Base-by-base conservation (phyloP, 1,284 basidiomycete genomes). In the Cryptococcus jaspeensis region DNA sequence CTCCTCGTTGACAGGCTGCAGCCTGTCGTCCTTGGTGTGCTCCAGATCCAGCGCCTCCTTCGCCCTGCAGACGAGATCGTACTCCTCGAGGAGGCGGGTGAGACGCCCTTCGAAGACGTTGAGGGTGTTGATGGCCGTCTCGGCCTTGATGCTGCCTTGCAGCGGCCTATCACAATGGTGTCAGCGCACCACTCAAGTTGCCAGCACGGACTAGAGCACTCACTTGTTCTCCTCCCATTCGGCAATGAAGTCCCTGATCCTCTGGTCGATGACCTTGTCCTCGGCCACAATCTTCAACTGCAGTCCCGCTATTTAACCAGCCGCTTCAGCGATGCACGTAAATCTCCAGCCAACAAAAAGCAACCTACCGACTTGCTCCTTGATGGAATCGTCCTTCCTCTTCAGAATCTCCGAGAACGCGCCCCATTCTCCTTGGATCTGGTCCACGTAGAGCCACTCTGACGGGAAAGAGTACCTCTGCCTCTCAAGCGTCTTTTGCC, bases 221-320 rank as follows among this genome's bases (percentile, higher is more conserved):
- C 37, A 72, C 69, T 78, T 78, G 68, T 66, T 73, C 5, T 60
- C 38, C 76, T 98, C 93, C 96, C 96, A 99, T 72, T 98, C 96
- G 55, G 83, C 79, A 43, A 96, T 82, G 58, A 95, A 84, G 70
- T 94, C 89, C 71, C 85, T 87, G 70, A 95, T 92, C 80, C 89
- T 92, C 76, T 92, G 90, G 80, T 94, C 90, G 2, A 97, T 85
- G 55, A 97, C 93, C 81, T 95, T 96, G 81, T 98, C 96, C 75
- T 99, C 93, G 2, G 95, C 94, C n/a, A 95, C 90, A 73, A 99
- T 96, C 83, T 99, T 99, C 67, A 97, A 83, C 78, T 98, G 95
- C 20, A 99, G 81, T 2, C 94, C 94, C 58, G 92, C 94, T 92
- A 58, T 28, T 7, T 1, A 15, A 22, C 57, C 16, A 55, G 25